Evolutionary conservation across 148 eudicot genomes (phyloP), one percentile per base, ranked within the genome.

Genomic region (Suaeda aralocaspica): DNA sequence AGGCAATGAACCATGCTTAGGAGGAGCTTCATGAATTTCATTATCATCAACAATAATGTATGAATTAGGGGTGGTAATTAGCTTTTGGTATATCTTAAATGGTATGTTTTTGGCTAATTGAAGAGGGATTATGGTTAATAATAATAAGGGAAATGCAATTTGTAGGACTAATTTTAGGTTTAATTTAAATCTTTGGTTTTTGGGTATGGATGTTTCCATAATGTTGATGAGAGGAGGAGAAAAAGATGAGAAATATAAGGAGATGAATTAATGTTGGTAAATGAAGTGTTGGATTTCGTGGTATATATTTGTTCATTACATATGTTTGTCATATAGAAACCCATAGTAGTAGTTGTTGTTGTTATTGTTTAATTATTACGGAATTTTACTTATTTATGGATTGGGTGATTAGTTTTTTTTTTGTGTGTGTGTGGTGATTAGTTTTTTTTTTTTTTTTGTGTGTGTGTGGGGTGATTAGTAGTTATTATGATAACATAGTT

Each of bases 141-240:
- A 76, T 44, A 75, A 4, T 26, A 83, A 24, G 19, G 79, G 78
- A 8, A 83, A 28, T 36, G 50, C 58, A 50, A 66, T 25, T 70
- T 74, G 64, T 39, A 80, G 56, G 4, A 72, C 10, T 49, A 77
- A 56, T 66, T 74, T 83, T 26, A 78, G 70, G 75, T 68, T 72
- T n/a, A 48, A 59, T 22, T 71, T 66, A 8, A 53, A 64, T 31
- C 46, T 52, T 1, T 70, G 68, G 49, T 22, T 36, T 53, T 52
- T 74, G 19, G 30, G 12, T 49, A 26, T 31, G 21, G 76, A 72
- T 21, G 67, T 1, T 9, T 81, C 78, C 78, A 77, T 80, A 25
- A 29, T 14, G 58, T 65, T 72, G 67, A 70, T 21, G 51, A 46
- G 25, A 34, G 10, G 33, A 18, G 5, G 51, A 42, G 34, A 44